These are phyloP conservation scores for Volvox carteri DNA, from an alignment of 163 green algal genomes.

Conservation along the genomic window DNA sequence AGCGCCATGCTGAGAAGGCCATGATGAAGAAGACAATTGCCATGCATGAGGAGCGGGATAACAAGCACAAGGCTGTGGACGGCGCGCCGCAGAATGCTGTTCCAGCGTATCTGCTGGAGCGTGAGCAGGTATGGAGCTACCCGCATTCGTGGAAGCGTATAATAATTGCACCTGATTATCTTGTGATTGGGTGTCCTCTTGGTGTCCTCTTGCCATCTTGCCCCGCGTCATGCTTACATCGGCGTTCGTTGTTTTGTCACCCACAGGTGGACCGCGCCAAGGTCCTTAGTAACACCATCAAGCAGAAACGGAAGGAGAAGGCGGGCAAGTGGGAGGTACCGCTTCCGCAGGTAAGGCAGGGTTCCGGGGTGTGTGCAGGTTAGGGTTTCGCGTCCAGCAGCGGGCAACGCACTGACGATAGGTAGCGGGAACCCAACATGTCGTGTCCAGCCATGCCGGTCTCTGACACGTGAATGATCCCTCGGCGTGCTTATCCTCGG, in stretches of 20 bases:
- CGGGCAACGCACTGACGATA: no score
- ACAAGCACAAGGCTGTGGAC: conserved; percentile 96
- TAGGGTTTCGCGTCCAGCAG: neutral
- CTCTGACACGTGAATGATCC: no score
- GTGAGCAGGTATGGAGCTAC: conserved; percentile 87
- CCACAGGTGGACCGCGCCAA: conserved; percentile 95
- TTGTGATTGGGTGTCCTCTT: no score
- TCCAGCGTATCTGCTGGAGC: conserved; percentile 98
- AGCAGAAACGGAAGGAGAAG: conserved; percentile 99
- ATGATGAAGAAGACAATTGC: conserved; percentile 99
- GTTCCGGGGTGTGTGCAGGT: neutral
- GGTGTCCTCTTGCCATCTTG: neutral
- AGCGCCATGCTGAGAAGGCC: conserved; percentile 98
- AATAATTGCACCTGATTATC: no score
- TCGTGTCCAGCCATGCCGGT: no score
- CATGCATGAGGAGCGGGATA: conserved; percentile 95
- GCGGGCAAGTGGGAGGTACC: conserved; percentile 99
- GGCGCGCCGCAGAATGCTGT: conserved; percentile 89
- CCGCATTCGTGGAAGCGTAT: no score
- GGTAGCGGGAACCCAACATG: no score
- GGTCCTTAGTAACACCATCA: conserved; percentile 99
- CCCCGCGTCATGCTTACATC: no score
- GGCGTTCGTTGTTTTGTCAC: no score
- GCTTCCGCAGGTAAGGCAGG: conserved; percentile 93
- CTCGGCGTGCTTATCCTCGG: no score